Evolutionary conservation across 768 basidiomycete species (phyloP).

Genomic region (Suillus lakei): DNA sequence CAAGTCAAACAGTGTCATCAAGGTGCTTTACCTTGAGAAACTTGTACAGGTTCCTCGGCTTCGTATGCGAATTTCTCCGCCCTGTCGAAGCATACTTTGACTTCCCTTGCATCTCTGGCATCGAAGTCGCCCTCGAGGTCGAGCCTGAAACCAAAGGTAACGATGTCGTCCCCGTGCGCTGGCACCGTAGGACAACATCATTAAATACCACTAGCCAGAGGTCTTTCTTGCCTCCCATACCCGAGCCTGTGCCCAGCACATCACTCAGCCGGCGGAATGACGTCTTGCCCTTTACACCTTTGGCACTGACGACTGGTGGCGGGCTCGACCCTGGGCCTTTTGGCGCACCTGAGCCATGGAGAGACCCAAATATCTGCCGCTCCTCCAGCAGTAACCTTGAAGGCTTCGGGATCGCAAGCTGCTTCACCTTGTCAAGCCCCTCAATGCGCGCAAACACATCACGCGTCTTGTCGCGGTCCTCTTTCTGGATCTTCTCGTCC

Average conservation of each 20-base stretch:
- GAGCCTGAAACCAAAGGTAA: conserved; percentile 73
- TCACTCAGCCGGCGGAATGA: conserved; percentile 91
- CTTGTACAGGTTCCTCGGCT: conserved; percentile 91
- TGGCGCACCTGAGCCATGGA: conserved; percentile 19
- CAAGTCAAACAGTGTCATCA: not conserved
- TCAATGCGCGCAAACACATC: conserved; percentile 97
- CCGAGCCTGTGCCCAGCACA: conserved; percentile 66
- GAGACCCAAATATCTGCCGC: conserved; percentile 46
- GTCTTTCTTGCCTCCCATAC: conserved; percentile 77
- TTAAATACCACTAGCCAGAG: conserved; percentile 96
- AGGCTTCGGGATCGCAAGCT: conserved; percentile 89
- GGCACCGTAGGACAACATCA: conserved; percentile 92
- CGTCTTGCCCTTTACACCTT: conserved; percentile 77
- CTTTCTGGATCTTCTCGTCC: conserved; percentile 96
- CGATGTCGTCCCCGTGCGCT: conserved; percentile 87
- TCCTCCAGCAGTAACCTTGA: conserved; percentile 90
- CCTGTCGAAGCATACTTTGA: conserved; percentile 85
- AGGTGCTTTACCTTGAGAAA: conserved; percentile 74
- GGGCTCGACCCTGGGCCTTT: conserved; percentile 41
- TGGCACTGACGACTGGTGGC: conserved; percentile 41
- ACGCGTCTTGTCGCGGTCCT: conserved; percentile 93
- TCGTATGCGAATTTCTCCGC: conserved; percentile 73
- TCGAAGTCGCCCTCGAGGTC: conserved; percentile 71
- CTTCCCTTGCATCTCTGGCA: conserved; percentile 85
- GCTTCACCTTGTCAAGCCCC: conserved; percentile 91